These are phyloP conservation scores for Penicillium soppii DNA, from an alignment of 495 filamentous ascomycete species.

Conservation along the genomic window DNA sequence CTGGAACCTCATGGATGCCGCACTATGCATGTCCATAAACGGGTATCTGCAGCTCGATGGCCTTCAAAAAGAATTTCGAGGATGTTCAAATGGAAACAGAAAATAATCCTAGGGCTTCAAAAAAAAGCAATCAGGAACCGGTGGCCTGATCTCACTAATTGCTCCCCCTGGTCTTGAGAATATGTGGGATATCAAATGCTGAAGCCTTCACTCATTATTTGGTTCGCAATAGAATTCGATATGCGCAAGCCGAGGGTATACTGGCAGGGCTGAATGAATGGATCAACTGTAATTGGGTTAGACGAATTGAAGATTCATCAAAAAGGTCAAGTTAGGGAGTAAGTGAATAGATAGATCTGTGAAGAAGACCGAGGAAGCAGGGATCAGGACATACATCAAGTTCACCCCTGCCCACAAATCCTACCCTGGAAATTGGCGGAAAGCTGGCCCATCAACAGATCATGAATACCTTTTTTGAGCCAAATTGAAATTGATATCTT, in stretches of 20 bases:
- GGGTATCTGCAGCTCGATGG: slow-evolving; percentile 3
- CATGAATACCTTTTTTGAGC: not conserved
- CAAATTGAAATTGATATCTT: not conserved
- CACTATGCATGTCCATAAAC: slow-evolving; percentile 15
- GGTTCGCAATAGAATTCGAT: slow-evolving; percentile 2
- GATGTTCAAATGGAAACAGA: not conserved
- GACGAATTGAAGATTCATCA: not conserved
- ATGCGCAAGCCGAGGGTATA: slow-evolving; percentile 1
- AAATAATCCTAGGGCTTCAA: too few species aligned
- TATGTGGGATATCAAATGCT: slow-evolving; percentile 11
- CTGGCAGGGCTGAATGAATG: not conserved
- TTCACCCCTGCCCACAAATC: slow-evolving; percentile 8
- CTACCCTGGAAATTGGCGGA: not conserved
- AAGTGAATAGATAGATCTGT: slow-evolving; percentile 1
- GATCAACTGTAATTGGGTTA: slow-evolving; percentile 5
- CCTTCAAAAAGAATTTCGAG: not conserved
- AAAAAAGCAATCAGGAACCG: not conserved
- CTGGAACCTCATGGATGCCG: slow-evolving; percentile 13
- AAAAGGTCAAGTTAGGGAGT: not conserved
- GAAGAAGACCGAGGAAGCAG: not conserved
- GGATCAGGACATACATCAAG: slow-evolving; percentile 12
- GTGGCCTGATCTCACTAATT: not conserved
- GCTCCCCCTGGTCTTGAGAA: slow-evolving; percentile 1
- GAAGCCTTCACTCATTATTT: slow-evolving; percentile 1
- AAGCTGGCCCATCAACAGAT: not conserved